Evolutionary conservation across 2,329 filamentous ascomycete species (phyloP).

Genomic region (Orbilia blumenaviensis): DNA sequence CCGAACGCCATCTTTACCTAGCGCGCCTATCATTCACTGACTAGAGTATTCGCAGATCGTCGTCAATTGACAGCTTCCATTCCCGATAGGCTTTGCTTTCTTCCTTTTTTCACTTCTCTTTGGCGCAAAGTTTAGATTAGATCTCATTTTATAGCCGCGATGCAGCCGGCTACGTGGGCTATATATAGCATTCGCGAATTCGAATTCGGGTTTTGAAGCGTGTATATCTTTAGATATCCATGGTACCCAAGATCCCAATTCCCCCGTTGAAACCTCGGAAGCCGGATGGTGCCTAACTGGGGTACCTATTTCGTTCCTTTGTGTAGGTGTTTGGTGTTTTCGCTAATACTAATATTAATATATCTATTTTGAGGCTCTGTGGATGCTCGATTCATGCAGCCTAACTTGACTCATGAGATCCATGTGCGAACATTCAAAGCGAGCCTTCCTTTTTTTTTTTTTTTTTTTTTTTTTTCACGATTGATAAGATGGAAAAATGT

Average conservation of each 20-base stretch:
- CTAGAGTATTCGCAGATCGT: background rate
- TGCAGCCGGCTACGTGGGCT: background rate
- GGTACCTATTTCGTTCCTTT: background rate
- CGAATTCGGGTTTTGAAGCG: too few species aligned
- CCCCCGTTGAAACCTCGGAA: background rate
- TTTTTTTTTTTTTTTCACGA: too few species aligned
- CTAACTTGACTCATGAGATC: too few species aligned
- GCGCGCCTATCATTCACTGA: constrained; percentile 9
- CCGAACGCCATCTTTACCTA: background rate
- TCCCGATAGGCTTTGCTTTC: background rate
- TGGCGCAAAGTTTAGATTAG: background rate
- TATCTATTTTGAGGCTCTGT: too few species aligned
- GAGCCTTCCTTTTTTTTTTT: too few species aligned
- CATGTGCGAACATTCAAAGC: too few species aligned
- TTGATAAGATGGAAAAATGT: too few species aligned
- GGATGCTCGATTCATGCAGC: too few species aligned
- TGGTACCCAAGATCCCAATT: background rate
- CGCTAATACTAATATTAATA: too few species aligned
- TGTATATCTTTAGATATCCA: background rate
- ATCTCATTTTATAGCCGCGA: constrained; percentile 6
- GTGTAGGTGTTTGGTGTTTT: too few species aligned
- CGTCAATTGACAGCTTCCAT: background rate
- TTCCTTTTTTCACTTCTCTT: too few species aligned
- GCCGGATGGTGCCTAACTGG: background rate
- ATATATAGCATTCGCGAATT: background rate